Evolutionary conservation across 2,329 filamentous ascomycete species (phyloP), one percentile per base, ranked within the genome.

Genomic region (Westerdykella sp.): DNA sequence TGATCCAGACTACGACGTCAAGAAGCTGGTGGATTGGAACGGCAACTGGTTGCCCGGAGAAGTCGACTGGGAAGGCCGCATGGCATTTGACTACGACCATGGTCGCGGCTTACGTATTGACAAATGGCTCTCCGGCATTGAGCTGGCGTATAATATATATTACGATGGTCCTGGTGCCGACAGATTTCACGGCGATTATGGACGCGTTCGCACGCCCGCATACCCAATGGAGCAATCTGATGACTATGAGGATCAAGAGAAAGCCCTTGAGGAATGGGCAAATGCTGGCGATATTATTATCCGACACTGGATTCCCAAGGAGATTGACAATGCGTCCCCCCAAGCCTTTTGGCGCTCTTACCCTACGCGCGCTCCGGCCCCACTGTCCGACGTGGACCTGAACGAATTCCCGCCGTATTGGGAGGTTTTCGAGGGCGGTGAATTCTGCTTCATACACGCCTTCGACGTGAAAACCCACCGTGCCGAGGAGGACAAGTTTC

Each of bases 41-140:
- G 72, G 73, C 11, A 59, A 69, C 6, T 69, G 68, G 60, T 57
- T 69, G 21, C 72, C 73, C 2, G 62, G 74, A 16, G 72, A 72
- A 2, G 59, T 71, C 14, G 66, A 73, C 18, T 77, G 74, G 74
- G 63, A 69, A 21, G 54, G 48, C 9, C 65, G 70, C n/a, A 57
- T 54, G 28, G 42, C 49, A 9, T 65, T 54, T 35, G 37, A 34
- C 21, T 41, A 47, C 3, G 23, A 37, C 14, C 2, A 28, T 12
- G 25, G 9, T 10, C 25, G 25, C 25, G 25, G 25, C 25, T 28
- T 12, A 12, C 25, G 25, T 4, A 14, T 35, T 5, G n/a, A 35
- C 16, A 14, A 18, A 15, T 35, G 32, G 32, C n/a, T 15, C 32
- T 18, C n/a, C n/a, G 32, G 32, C 15, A 18, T 35, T 13, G 32